Base-by-base conservation (phyloP, 208 protist genomes). In the Acanthamoeba sp. region DNA sequence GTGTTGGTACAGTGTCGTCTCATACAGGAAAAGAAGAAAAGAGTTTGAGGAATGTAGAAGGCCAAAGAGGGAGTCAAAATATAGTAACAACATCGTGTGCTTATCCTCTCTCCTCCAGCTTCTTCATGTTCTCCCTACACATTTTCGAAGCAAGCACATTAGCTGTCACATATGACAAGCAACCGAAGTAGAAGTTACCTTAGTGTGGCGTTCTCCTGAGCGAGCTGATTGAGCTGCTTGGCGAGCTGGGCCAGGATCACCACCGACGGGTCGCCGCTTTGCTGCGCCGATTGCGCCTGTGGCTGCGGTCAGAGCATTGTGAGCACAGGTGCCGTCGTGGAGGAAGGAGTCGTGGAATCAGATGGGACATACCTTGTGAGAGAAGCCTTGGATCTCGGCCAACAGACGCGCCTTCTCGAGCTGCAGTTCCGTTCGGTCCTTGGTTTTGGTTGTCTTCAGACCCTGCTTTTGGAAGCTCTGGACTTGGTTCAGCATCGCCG, bases 371-470 rank as follows among this genome's bases (percentile, higher is more conserved):
- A 38, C 64, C 64, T 73, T 73, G 27, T 80, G 29, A 29, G 40
- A 22, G 40, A 84, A 84, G 34, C 73, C 36, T 38, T 84, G 73
- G 9, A 84, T 84, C 24, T 84, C 73, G 34, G 73, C 73, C 18
- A 84, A 38, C 16, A 84, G 73, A 22, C 73, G 73, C 12, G 73
- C 73, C 73, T 84, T 84, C 36, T 84, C 73, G 24, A 84, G 40
- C 73, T 84, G 73, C 24, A 84, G 73, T 16, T 84, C 73, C 36
- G 73, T 84, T 52, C 88, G 88, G 40, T 93, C 88, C n/a, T 55
- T 59, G 4, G 88, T 93, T n/a, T 80, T 73, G 59, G 88, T 78
- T 0, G 88, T 78, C 88, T 78, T 71, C 24, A 93, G 62, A 1
- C 10, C 36, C 57, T 78, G 62, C 20, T 34, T 32, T 1, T 73